These are phyloP conservation scores for Diddensiella transvaalensis DNA, from an alignment of 805 yeast genomes.

Conservation along the genomic window DNA sequence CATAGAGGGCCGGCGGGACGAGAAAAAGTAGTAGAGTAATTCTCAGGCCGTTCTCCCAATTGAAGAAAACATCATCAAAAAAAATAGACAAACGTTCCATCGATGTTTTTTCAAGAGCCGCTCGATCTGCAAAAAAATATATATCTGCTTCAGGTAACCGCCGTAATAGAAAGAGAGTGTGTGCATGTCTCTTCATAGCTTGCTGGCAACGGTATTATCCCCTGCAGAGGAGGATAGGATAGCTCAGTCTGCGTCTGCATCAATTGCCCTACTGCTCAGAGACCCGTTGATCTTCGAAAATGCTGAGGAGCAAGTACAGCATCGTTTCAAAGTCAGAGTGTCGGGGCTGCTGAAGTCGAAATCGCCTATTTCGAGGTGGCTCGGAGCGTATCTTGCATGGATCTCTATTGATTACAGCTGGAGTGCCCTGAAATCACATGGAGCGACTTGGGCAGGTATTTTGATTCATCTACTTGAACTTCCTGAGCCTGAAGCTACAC, in stretches of 20 bases:
- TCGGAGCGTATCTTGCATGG: slow-evolving; percentile 35
- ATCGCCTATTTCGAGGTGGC: slow-evolving; percentile 35
- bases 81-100: too few species aligned
- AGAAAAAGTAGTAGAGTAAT: too few species aligned
- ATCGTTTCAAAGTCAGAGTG: slow-evolving; percentile 31
- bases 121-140: too few species aligned
- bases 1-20: too few species aligned
- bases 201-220: neutral
- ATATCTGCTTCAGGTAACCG: too few species aligned
- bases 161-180: too few species aligned
- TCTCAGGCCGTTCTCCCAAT: too few species aligned
- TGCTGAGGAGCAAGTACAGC: slow-evolving; percentile 17
- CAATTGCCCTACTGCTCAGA: neutral
- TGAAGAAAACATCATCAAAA: too few species aligned
- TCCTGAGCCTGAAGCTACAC: slow-evolving; percentile 32
- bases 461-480: slow-evolving; percentile 38
- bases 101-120: too few species aligned
- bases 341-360: slow-evolving; percentile 37
- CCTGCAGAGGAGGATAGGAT: slow-evolving; percentile 1
- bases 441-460: slow-evolving; percentile 36
- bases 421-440: slow-evolving; percentile 36
- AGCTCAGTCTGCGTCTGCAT: neutral
- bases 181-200: slow-evolving; percentile 1
- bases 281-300: neutral
- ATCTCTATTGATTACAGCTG: slow-evolving; percentile 25